Evolutionary conservation across 805 yeast species (phyloP).

Genomic region (Yarrowia sp.): DNA sequence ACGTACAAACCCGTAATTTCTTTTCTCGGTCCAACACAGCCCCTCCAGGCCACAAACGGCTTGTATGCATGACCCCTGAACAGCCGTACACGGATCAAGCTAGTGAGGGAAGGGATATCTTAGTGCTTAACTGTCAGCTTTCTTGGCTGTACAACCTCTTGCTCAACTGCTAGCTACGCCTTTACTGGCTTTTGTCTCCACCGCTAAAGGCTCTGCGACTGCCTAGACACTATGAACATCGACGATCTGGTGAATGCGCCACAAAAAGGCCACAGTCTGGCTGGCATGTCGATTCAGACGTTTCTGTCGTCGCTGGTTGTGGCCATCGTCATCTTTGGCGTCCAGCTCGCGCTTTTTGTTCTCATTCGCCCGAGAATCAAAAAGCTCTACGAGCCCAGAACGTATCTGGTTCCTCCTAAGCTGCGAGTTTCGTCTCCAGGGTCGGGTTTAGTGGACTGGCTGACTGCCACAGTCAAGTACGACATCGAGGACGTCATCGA

Average conservation of each 20-base stretch:
- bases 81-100: too few species aligned
- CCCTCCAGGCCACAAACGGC: neutral
- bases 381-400: slow-evolving; percentile 55
- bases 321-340: slow-evolving; percentile 51
- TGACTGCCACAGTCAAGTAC: slow-evolving; percentile 44
- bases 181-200: too few species aligned
- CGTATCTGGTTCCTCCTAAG: slow-evolving; percentile 46
- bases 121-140: too few species aligned
- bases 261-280: slow-evolving; percentile 6
- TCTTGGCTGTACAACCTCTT: too few species aligned
- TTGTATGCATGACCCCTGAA: slow-evolving; percentile 12
- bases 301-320: slow-evolving; percentile 56
- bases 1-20: neutral
- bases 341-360: slow-evolving; percentile 48
- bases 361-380: slow-evolving; percentile 40
- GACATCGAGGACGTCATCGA: slow-evolving; percentile 47
- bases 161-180: too few species aligned
- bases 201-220: too few species aligned
- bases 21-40: slow-evolving; percentile 7
- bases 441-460: slow-evolving; percentile 56
- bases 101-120: neutral
- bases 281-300: slow-evolving; percentile 46
- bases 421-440: slow-evolving; percentile 38
- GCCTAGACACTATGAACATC: neutral
- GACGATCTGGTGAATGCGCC: slow-evolving; percentile 1